Evolutionary conservation across 2,329 filamentous ascomycete genomes (phyloP), one percentile per base, ranked within the genome.

Genomic region (Colletotrichum musae): DNA sequence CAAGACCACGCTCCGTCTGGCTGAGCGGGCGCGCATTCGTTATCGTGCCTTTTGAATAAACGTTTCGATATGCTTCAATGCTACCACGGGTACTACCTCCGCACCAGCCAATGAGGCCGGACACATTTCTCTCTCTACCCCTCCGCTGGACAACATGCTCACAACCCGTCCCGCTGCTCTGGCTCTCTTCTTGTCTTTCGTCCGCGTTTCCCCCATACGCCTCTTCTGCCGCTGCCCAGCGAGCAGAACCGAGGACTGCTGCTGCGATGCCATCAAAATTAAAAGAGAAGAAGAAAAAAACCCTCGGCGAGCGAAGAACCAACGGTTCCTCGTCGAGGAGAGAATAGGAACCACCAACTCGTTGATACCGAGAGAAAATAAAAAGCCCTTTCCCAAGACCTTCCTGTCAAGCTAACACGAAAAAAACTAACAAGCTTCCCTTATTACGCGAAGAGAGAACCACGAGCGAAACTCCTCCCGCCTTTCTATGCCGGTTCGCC

Each of bases 401-500:
- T 52, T 32, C 47, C 52, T 41, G 56, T 58, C 67, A 39, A 53
- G 45, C 13, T 36, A 36, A 67, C 62, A 57, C 57, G 54, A 70
- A 18, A 62, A 70, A 18, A 68, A 70, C 60, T 60, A 56, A 59
- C 48, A 67, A 28, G 64, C 47, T 51, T 68, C 53, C 64, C 58
- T 52, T 64, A 64, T 68, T 68, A 53, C 58, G 52, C 47, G 57
- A 41, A 58, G 53, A 53, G 58, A 53, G 18, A 63, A 58, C 52
- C 59, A 64, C 28, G 39, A 59, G 62, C 50, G 41, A 45, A 64
- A 70, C 57, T 58, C 58, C 58, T 58, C 28, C 52, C 57, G 53
- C 47, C 47, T 18, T 58, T 70, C 64, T 70, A 70, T 68, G 58
- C 68, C 64, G 58, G 39, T 68, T 70, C 68, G 68, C 68, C 64